Evolutionary conservation across 1,284 basidiomycete species (phyloP), one percentile per base, ranked within the genome.

Genomic region (Ustilago bromivora): DNA sequence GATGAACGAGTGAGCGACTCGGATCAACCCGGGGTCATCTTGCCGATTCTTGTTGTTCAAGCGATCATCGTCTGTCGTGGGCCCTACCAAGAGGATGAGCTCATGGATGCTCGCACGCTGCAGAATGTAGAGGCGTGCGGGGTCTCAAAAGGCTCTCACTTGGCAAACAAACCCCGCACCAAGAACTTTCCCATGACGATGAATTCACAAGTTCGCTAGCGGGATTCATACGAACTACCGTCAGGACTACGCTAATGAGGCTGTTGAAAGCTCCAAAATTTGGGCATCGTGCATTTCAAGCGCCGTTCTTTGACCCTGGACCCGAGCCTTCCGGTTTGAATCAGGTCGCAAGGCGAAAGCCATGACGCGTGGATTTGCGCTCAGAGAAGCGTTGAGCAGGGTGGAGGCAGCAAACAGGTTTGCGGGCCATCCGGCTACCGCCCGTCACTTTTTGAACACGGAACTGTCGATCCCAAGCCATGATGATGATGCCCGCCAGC

Each of bases 251-350:
- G 23, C 11, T 38, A 12, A 54, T 5, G 34, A 54, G 34, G 8
- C 36, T 46, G 53, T 63, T 63, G 61, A 63, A 63, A 63, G 32
- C 32, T 49, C 46, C 9, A 49, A 38, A 35, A 51, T 63, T 63
- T 63, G 61, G 61, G 61, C 54, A 52, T 32, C 61, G 13, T 63
- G 54, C 61, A 63, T 56, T 57, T 38, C 41, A 35, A 52, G 40
- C 31, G 51, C 52, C 49, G 46, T 46, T 57, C 28, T 28, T 28
- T 15, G 38, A 47, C 13, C 55, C 23, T 34, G 31, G 34, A 46
- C 43, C 43, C 19, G 40, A 15, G 40, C 13, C 40, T 31, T 34
- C 46, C 23, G 15, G 17, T 8, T 28, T 58, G 41, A 36, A 41
- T 61, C 60, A 55, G 40, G 40, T 23, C 49, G 28, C 38, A 8